Base-by-base conservation (phyloP, 345 rosid genomes). In the Eucalyptus caleyi region DNA sequence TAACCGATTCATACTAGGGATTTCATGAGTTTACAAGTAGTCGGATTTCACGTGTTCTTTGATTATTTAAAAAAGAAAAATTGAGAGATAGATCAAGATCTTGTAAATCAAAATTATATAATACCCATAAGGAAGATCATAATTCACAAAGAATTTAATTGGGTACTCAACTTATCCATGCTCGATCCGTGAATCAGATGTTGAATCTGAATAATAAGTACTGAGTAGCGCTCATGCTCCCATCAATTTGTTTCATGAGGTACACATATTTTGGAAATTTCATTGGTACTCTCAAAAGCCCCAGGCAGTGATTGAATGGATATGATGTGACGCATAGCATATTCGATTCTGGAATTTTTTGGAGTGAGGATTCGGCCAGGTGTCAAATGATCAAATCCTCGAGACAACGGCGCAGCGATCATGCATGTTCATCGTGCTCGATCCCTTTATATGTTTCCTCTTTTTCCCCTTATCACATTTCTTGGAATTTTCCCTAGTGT, bases 1-100 rank as follows among this genome's bases (percentile, higher is more conserved):
- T 34, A 69, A 18, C 4, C 0, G 7, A 0, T 69, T 69, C 44
- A 34, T 34, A 69, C 11, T 34, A 69, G 42, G 81, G 11, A 9
- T 34, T 32, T 23, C 40, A 32, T 16, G 37, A 67, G 80, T 32
- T 10, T 69, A 34, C 42, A 15, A 19, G 24, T 69, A 18, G 81
- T 0, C 4, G 3, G 7, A 34, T 69, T 34, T 34, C 13, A 21
- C 7, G 0, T 34, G 24, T 37, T 34, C 26, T 34, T 67, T 7
- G 19, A 62, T 62, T 30, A 62, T 4, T 30, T 7, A 30, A 62
- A 60, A n/a, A 32, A 67, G 18, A 67, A 67, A 67, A 32, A 8
- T 4, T 10, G 6, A 67, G 80, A 67, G 80, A 32, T 67, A 16
- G 12, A 32, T 3, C 0, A 67, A 67, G 23, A 67, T 67, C 40